Conservation (phyloP, 768 basidiomycete species). For the Trametes cubensis region DNA sequence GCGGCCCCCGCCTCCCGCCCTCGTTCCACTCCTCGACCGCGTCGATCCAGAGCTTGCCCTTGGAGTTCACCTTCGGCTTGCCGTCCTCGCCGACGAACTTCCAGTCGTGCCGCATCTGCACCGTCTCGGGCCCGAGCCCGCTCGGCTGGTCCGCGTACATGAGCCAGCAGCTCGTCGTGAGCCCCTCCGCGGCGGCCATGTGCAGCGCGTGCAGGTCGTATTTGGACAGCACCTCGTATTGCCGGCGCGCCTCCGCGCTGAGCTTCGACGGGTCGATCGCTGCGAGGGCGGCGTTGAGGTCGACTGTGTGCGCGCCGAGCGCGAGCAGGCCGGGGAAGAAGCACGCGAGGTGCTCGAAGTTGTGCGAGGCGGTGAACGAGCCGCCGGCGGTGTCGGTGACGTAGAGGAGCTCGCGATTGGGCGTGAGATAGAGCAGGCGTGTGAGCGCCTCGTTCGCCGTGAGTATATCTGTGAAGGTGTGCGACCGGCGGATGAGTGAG, state of each 20-base stretch:
- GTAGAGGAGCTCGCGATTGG: constrained; percentile 66
- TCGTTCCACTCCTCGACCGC: constrained; percentile 49
- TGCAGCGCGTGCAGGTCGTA: constrained; percentile 67
- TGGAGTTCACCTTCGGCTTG: neutral
- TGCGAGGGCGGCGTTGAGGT: constrained; percentile 42
- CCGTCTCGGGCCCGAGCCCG: constrained; percentile 70
- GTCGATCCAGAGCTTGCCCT: constrained; percentile 48
- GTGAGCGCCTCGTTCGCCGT: constrained; percentile 63
- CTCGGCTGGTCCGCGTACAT: constrained; percentile 71
- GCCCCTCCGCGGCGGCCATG: constrained; percentile 74
- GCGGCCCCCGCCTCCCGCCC: constrained; percentile 38
- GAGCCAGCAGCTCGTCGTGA: constrained; percentile 71
- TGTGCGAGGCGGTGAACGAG: constrained; percentile 44
- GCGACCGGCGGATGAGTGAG: neutral
- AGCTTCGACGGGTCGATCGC: constrained; percentile 51
- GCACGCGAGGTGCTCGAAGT: constrained; percentile 75
- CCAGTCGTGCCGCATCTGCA: constrained; percentile 36
- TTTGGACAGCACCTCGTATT: constrained; percentile 41
- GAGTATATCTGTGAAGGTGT: constrained; percentile 51
- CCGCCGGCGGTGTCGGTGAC: constrained; percentile 54
- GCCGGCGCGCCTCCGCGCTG: constrained; percentile 29
- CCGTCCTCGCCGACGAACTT: neutral
- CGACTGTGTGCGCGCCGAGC: constrained; percentile 64
- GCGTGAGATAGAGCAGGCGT: constrained; percentile 68
- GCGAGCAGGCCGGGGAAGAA: constrained; percentile 79